phyloP scores from a whole-genome alignment of 2,329 filamentous ascomycete species.

The Hymenoscyphus infarciens region DNA sequence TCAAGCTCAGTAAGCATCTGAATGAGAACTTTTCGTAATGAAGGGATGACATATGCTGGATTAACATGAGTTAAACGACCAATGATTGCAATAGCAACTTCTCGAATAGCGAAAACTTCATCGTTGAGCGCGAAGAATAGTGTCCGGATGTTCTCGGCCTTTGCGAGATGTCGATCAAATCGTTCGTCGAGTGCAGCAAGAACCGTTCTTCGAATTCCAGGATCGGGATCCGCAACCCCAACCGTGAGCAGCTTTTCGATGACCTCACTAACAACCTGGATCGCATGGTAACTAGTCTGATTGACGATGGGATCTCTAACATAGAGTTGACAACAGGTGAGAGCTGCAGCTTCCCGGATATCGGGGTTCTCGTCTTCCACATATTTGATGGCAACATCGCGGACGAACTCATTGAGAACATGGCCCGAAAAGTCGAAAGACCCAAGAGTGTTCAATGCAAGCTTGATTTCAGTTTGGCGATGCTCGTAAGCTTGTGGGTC shows the following conservation, averaged over 20 bases:
- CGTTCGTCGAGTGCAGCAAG: conserved; percentile 85
- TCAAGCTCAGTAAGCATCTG: conserved; percentile 95
- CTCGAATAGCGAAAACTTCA: conserved; percentile 85
- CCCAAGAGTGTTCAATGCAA: conserved; percentile 92
- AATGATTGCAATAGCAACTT: conserved; percentile 94
- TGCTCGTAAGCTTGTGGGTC: conserved; percentile 78
- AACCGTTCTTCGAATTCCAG: conserved; percentile 84
- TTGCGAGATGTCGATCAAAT: conserved; percentile 94
- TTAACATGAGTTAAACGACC: conserved; percentile 88
- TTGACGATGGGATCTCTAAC: conserved; percentile 96
- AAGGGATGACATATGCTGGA: conserved; percentile 95
- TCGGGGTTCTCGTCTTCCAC: conserved; percentile 94
- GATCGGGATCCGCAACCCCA: conserved; percentile 85
- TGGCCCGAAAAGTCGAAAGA: conserved; percentile 95
- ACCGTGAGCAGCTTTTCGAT: conserved; percentile 96
- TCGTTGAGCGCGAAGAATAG: conserved; percentile 95
- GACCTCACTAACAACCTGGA: conserved; percentile 95
- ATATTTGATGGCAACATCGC: conserved; percentile 96
- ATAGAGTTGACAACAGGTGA: conserved; percentile 97
- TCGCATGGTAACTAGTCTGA: conserved; percentile 93
- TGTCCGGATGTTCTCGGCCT: conserved; percentile 94
- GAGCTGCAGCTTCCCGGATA: conserved; percentile 87
- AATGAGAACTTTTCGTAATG: conserved; percentile 88
- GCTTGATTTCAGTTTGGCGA: conserved; percentile 80
- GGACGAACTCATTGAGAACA: conserved; percentile 95